Conservation (phyloP, 2,329 filamentous ascomycete genomes). For the Colletotrichum tanaceti region DNA sequence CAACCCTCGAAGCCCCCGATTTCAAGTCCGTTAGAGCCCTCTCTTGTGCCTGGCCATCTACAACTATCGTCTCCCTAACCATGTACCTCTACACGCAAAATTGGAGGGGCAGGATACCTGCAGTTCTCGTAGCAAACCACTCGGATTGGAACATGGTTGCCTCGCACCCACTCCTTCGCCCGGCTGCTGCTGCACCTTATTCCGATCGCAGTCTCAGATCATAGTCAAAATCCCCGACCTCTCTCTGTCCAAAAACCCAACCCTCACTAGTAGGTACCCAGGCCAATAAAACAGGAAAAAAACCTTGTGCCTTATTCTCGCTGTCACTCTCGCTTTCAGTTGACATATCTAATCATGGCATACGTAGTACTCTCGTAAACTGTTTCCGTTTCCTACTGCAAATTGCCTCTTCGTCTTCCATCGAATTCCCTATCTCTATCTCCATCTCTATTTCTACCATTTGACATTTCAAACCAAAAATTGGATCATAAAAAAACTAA, state of each 20-base stretch:
- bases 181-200: slow-evolving; percentile 9
- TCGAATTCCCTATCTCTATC: too few relatives aligned
- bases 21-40: not conserved
- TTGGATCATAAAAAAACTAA: too few relatives aligned
- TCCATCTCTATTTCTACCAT: too few relatives aligned
- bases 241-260: not conserved
- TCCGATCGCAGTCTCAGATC: slow-evolving; percentile 21
- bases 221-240: slow-evolving; percentile 17
- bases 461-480: too few relatives aligned
- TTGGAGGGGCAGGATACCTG: not conserved
- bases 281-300: not conserved
- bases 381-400: too few relatives aligned
- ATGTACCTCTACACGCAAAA: not conserved
- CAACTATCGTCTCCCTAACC: not conserved
- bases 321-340: too few relatives aligned
- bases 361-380: too few relatives aligned
- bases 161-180: slow-evolving; percentile 3
- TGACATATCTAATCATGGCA: too few relatives aligned
- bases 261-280: not conserved
- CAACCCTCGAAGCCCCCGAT: too few relatives aligned
- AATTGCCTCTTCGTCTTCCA: too few relatives aligned
- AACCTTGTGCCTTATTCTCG: not conserved
- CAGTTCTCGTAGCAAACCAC: not conserved
- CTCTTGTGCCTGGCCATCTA: not conserved
- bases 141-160: not conserved